Evolutionary conservation across 441 rosid genomes (phyloP), one percentile per base, ranked within the genome.

Genomic region (Bocquillonia castaneifolia): DNA sequence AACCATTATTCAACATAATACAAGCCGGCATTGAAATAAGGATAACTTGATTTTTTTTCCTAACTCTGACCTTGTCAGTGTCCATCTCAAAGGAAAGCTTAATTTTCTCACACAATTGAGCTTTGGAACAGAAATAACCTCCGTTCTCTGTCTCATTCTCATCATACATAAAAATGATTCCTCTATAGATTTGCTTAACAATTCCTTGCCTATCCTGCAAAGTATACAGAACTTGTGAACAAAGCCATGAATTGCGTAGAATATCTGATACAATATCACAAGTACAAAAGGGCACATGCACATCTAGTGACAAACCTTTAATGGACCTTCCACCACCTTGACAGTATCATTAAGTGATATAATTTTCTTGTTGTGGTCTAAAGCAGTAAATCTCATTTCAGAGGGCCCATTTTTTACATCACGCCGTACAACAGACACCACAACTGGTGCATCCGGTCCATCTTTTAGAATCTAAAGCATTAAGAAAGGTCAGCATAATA

Each of bases 191-290:
- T 80, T 91, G 93, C 81, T 82, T 91, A 45, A 87, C 87, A 73
- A 81, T 76, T 67, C 99, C 99, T 82, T 91, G 85, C 80, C 81
- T 86, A 81, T 85, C 97, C 99, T 93, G 81, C 76, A 84, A 77
- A 60, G 62, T 53, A 59, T 53, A 53, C 55, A 66, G 54, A 74
- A 65, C 32, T 54, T 69, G 47, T 42, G 37, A 18, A 67, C 57
- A 32, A 32, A 63, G 52, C 57, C 44, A 56, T 44, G 12, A 37
- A 10, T 25, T 26, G 31, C 7, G 26, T n/a, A 39, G 13, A 53
- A 63, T 31, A 69, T 62, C 25, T 47, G 48, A 25, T n/a, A 45
- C 39, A 36, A 28, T 3, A 56, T 12, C 25, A 29, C 12, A 42
- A 6, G 5, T 9, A 51, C 1, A 45, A 50, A 29, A 28, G 2